Conservation (phyloP, 176 grass and related monocot genomes). For the maize (Zea mays) region DNA sequence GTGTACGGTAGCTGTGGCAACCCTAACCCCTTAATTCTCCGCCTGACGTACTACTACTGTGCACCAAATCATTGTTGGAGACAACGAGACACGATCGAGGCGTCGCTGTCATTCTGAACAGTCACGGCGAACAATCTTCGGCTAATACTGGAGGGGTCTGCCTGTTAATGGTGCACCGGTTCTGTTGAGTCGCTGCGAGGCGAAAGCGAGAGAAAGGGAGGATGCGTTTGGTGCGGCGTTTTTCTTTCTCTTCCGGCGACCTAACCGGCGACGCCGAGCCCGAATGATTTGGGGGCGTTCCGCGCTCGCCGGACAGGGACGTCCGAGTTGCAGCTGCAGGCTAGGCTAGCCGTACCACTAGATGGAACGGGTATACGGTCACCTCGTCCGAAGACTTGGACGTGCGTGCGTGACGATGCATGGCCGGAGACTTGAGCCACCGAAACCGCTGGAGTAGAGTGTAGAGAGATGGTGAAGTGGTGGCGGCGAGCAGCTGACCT, state of each 20-base stretch:
- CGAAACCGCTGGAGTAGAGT: not conserved
- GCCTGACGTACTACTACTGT: not conserved
- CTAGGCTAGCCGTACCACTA: not conserved
- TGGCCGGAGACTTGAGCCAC: conserved; percentile 1
- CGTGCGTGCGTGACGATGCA: not conserved
- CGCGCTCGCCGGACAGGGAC: not conserved
- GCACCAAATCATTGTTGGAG: not conserved
- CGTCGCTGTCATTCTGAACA: not conserved
- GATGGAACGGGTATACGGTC: not conserved
- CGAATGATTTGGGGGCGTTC: not conserved
- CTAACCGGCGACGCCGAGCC: conserved; percentile 18
- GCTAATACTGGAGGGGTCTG: no score
- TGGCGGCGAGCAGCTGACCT: not conserved
- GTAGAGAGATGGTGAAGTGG: not conserved
- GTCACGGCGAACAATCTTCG: not conserved
- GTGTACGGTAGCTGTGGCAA: not conserved
- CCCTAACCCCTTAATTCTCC: not conserved
- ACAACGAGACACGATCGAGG: not conserved
- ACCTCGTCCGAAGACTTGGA: not conserved
- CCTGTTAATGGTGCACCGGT: not conserved
- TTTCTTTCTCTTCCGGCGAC: conserved; percentile 1
- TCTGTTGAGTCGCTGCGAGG: not conserved
- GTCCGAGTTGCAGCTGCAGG: not conserved
- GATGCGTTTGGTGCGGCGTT: conserved; percentile 25
- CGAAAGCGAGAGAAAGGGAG: not conserved